phyloP scores from a whole-genome alignment of 306 rosid genomes.

The Cicer pinnatifidum region DNA sequence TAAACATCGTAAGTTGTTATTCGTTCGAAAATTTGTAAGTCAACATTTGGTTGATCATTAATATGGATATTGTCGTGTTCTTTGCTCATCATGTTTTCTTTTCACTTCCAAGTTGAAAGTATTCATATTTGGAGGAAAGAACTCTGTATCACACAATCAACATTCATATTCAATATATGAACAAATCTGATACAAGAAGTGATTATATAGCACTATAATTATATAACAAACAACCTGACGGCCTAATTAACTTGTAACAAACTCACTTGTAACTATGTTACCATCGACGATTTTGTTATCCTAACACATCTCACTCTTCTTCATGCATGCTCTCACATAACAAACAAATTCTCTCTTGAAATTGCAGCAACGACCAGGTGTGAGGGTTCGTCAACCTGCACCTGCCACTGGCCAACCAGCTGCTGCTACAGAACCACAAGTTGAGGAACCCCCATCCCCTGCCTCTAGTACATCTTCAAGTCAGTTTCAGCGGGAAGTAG shows the following conservation, averaged over 20 bases:
- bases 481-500: constrained; percentile 60
- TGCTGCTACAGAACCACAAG: constrained; percentile 47
- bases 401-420: constrained; percentile 49
- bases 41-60: constrained; percentile 19
- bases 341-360: constrained; percentile 33
- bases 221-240: background rate
- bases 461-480: constrained; percentile 67
- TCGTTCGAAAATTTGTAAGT: constrained; percentile 7
- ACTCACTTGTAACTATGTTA: background rate
- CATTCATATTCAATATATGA: background rate
- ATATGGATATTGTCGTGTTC: constrained; percentile 12
- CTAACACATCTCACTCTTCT: background rate
- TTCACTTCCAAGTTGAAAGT: constrained; percentile 13
- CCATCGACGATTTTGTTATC: background rate
- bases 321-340: background rate
- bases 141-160: background rate
- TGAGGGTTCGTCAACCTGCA: constrained; percentile 54
- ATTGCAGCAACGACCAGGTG: constrained; percentile 63
- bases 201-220: background rate
- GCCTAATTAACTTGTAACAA: background rate
- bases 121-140: background rate
- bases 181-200: background rate
- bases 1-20: constrained; percentile 7
- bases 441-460: constrained; percentile 70
- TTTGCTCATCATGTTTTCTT: constrained; percentile 29